These are phyloP conservation scores for Jaltomata sinuosa DNA, from an alignment of 257 asterid genomes.

Conservation along the genomic window DNA sequence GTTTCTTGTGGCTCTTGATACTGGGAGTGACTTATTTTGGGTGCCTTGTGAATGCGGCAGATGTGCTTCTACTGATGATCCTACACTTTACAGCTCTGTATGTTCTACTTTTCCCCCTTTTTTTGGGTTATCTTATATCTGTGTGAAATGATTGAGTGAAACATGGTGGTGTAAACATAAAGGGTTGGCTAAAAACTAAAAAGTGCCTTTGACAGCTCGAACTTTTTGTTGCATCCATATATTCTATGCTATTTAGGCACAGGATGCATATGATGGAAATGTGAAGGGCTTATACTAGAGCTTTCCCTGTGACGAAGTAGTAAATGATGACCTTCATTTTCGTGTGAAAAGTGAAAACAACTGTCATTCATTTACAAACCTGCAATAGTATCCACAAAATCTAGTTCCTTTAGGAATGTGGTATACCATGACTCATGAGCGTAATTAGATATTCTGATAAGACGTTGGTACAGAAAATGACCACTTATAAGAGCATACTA, in stretches of 20 bases:
- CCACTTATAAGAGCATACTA: neutral
- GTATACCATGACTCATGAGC: neutral
- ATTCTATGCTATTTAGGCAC: neutral
- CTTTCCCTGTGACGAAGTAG: neutral
- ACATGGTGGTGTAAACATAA: neutral
- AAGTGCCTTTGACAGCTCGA: neutral
- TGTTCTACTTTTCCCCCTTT: slow-evolving; percentile 1
- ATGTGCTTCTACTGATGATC: slow-evolving; percentile 45
- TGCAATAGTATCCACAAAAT: neutral
- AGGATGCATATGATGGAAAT: neutral
- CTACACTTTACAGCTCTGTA: slow-evolving; percentile 47
- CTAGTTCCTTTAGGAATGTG: neutral
- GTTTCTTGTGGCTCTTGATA: slow-evolving; percentile 88
- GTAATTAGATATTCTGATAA: neutral
- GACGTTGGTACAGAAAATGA: neutral
- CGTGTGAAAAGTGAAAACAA: neutral
- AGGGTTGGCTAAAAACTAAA: neutral
- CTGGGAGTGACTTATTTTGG: slow-evolving; percentile 89
- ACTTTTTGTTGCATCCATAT: neutral
- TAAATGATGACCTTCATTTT: neutral
- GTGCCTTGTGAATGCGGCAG: slow-evolving; percentile 62
- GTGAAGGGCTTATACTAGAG: neutral
- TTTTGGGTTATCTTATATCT: neutral
- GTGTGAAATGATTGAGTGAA: neutral
- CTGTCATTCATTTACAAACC: neutral